Evolutionary conservation across 371 early-diverging fungal species (phyloP).

Genomic region (Syncephalastrum racemosum): DNA sequence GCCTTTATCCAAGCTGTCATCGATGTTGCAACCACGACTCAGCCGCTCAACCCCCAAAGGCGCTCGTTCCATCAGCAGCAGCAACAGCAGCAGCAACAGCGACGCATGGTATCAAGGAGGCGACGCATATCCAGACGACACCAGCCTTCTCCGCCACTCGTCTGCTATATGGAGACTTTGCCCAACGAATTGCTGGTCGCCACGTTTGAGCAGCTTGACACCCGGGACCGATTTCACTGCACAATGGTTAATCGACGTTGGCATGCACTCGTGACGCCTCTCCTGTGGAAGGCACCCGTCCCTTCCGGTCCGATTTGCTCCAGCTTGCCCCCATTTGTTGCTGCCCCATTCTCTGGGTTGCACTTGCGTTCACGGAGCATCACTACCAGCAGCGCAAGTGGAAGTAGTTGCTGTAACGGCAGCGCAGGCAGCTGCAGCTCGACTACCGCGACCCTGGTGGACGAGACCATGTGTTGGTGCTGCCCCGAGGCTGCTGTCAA

Average conservation of each 20-base stretch:
- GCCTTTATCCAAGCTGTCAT: slow-evolving; percentile 4
- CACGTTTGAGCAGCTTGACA: slow-evolving; percentile 24
- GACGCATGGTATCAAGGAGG: not conserved
- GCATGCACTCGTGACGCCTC: slow-evolving; percentile 34
- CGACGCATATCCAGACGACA: not conserved
- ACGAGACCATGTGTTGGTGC: no score
- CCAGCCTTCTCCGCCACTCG: slow-evolving; percentile 1
- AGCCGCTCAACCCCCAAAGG: slow-evolving; percentile 1
- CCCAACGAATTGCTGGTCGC: slow-evolving; percentile 34
- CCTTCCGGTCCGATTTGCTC: slow-evolving; percentile 22
- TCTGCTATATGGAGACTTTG: slow-evolving; percentile 12
- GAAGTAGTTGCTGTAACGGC: slow-evolving; percentile 15
- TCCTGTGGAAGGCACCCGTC: slow-evolving; percentile 36
- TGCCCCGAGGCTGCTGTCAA: no score
- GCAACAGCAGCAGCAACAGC: slow-evolving; percentile 3
- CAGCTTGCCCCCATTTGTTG: slow-evolving; percentile 16
- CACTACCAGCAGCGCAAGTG: slow-evolving; percentile 10
- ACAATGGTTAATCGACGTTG: slow-evolving; percentile 33
- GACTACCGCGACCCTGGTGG: no score
- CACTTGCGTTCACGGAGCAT: slow-evolving; percentile 2
- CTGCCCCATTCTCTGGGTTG: not conserved
- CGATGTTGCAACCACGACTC: slow-evolving; percentile 1
- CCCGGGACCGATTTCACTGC: slow-evolving; percentile 22
- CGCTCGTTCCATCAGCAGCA: not conserved
- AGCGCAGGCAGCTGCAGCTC: not conserved